These are phyloP conservation scores for Phylloporus scabripes DNA, from an alignment of 768 basidiomycete species.

Conservation along the genomic window DNA sequence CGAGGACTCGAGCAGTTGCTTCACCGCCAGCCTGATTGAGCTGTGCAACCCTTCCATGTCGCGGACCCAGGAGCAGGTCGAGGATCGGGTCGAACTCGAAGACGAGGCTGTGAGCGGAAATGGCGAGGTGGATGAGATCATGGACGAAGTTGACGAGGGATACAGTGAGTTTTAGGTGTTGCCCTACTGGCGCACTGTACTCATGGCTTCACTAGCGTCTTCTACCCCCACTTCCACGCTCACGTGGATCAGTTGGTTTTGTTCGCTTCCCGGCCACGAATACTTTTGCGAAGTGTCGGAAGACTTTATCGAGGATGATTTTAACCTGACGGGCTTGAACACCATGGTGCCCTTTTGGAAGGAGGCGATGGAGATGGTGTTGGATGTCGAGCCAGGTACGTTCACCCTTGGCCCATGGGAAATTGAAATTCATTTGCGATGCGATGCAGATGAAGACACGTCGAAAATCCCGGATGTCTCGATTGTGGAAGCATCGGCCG, in stretches of 20 bases:
- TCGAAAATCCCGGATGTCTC: slow-evolving; percentile 97
- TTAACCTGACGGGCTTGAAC: slow-evolving; percentile 96
- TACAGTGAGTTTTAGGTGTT: slow-evolving; percentile 58
- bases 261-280: slow-evolving; percentile 90
- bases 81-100: slow-evolving; percentile 47
- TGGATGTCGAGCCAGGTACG: slow-evolving; percentile 98
- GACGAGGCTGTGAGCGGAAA: slow-evolving; percentile 57
- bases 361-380: slow-evolving; percentile 99
- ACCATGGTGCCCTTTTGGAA: slow-evolving; percentile 99
- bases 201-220: slow-evolving; percentile 50
- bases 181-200: slow-evolving; percentile 8
- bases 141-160: slow-evolving; percentile 65
- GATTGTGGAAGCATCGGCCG: slow-evolving; percentile 96
- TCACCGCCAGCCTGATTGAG: slow-evolving; percentile 22
- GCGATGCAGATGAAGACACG: slow-evolving; percentile 72
- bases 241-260: slow-evolving; percentile 97
- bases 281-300: slow-evolving; percentile 98
- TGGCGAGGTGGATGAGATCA: slow-evolving; percentile 67
- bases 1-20: slow-evolving; percentile 13
- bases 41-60: slow-evolving; percentile 31
- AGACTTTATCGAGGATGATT: slow-evolving; percentile 99
- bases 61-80: slow-evolving; percentile 36
- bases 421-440: slow-evolving; percentile 9
- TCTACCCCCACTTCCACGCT: slow-evolving; percentile 88
- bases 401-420: slow-evolving; percentile 13